Base-by-base conservation (phyloP, 768 basidiomycete species). In the Tylopilus sp. region DNA sequence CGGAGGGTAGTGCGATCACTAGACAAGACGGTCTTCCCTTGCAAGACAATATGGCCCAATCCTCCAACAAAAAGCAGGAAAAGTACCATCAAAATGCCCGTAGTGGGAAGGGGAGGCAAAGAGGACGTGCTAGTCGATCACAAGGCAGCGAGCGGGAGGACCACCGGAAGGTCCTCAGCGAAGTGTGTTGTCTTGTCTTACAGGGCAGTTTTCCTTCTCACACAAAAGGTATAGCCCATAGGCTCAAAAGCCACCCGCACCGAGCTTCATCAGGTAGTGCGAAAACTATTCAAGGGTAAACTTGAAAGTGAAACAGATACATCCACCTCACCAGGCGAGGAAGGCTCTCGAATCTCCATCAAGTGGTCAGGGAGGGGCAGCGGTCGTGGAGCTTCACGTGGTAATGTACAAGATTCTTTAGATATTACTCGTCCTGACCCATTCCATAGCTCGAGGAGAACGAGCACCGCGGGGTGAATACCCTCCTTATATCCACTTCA, bases 401-500 rank as follows among this genome's bases (percentile, higher is more conserved):
- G 60, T 72, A 48, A 41, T 37, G n/a, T 12, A 40, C 8, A 19
- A 38, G 17, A 10, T 4, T 46, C 2, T n/a, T 46, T 25, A 9
- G 28, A 40, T 21, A 19, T 26, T 25, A 43, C 44, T 37, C 4
- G 21, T 43, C 12, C 42, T 50, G 28, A 60, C 31, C 24, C 24
- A 5, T 58, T 38, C 46, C 33, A 19, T 42, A 58, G 67, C 60
- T 37, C 63, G 70, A 59, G 72, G 74, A 21, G 76, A 76, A 48
- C 78, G 79, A 37, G 63, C 74, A 24, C 74, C 81, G 41, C 80
- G 87, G 38, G 85, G 85, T 22, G 80, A 77, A 22, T 88, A 83
- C 58, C 89, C 89, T 53, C 89, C 87, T 0, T 99, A 89, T 66
- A 92, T 98, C 57, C 94, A 98, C 65, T 97, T 98, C 69, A 97